Percentiles rank a stretch among this genome's conserved stretches.
Conservation (phyloP, 75 land plant genomes). For the Pseudotsuga menziesii region DNA sequence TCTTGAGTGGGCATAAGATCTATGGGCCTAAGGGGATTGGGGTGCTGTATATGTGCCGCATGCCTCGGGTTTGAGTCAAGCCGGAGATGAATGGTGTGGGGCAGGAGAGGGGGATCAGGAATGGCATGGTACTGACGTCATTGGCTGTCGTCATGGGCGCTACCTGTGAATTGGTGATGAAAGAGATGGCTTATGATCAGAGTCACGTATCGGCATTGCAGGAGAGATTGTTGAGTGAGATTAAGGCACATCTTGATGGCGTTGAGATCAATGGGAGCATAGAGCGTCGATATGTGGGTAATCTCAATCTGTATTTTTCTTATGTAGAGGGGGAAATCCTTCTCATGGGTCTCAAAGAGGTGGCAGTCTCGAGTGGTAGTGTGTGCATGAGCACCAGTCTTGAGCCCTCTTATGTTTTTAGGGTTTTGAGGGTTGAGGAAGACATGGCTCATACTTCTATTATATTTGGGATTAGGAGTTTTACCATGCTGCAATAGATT, state of each 20-base stretch:
- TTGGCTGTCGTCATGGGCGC: constrained; percentile 89
- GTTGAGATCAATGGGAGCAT: no score
- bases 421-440: constrained; percentile 97
- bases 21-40: no score
- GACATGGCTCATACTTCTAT: no score
- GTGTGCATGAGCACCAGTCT: constrained; percentile 98
- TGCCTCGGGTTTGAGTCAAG: constrained; percentile 92
- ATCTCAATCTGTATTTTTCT: constrained; percentile 91
- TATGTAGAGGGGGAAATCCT: constrained; percentile 97
- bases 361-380: no score
- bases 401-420: constrained; percentile 91
- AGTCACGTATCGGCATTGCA: constrained; percentile 53
- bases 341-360: constrained; percentile 98
- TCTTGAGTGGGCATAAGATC: constrained; percentile 91
- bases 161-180: constrained; percentile 75
- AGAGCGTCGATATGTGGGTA: constrained; percentile 70
- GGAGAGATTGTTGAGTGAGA: no score
- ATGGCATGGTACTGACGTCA: no score
- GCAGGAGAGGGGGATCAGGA: constrained; percentile 88
- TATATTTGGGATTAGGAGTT: constrained; percentile 94
- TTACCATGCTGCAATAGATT: constrained; percentile 84
- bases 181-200: constrained; percentile 84
- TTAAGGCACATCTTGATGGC: no score
- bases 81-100: constrained; percentile 98
- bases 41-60: constrained; percentile 77